phyloP scores from a whole-genome alignment of 2,329 filamentous ascomycete genomes.

The Orbilia quercus region DNA sequence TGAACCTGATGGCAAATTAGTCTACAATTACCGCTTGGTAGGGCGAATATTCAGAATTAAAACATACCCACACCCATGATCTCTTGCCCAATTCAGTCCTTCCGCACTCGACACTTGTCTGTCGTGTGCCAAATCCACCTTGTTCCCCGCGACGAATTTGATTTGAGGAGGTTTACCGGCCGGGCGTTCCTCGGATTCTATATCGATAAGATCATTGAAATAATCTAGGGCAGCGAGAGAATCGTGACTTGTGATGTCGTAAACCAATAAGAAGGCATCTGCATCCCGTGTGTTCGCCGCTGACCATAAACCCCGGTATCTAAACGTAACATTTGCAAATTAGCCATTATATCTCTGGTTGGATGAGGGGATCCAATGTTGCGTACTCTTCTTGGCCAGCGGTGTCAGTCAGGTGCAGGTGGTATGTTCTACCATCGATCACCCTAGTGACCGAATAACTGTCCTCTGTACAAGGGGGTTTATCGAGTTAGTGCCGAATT shows the following conservation, averaged over 20 bases:
- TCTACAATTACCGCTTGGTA: neutral
- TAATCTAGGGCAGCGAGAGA: slow-evolving; percentile 78
- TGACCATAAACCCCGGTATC: slow-evolving; percentile 85
- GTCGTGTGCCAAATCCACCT: slow-evolving; percentile 80
- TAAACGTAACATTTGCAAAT: slow-evolving; percentile 31
- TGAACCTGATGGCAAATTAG: slow-evolving; percentile 67
- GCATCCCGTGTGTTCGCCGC: slow-evolving; percentile 76
- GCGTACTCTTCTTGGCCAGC: slow-evolving; percentile 81
- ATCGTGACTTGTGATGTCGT: slow-evolving; percentile 80
- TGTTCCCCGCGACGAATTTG: slow-evolving; percentile 87
- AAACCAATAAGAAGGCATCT: slow-evolving; percentile 86
- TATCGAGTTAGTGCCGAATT: slow-evolving; percentile 22
- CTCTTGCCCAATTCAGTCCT: slow-evolving; percentile 81
- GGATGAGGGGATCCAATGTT: slow-evolving; percentile 12
- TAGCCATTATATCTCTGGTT: slow-evolving; percentile 19
- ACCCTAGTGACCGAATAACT: slow-evolving; percentile 84
- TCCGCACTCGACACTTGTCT: slow-evolving; percentile 75
- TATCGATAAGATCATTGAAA: slow-evolving; percentile 85
- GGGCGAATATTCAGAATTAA: neutral
- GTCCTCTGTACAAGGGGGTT: slow-evolving; percentile 71
- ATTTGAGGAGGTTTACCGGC: slow-evolving; percentile 69
- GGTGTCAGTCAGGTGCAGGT: slow-evolving; percentile 74
- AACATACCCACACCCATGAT: slow-evolving; percentile 72
- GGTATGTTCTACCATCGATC: slow-evolving; percentile 81
- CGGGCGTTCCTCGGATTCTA: slow-evolving; percentile 74